Percentiles rank a stretch among this genome's conserved stretches.
These are phyloP conservation scores for Scopulariopsis brevicaulis DNA, from an alignment of 2,329 filamentous ascomycete species.

Conservation along the genomic window DNA sequence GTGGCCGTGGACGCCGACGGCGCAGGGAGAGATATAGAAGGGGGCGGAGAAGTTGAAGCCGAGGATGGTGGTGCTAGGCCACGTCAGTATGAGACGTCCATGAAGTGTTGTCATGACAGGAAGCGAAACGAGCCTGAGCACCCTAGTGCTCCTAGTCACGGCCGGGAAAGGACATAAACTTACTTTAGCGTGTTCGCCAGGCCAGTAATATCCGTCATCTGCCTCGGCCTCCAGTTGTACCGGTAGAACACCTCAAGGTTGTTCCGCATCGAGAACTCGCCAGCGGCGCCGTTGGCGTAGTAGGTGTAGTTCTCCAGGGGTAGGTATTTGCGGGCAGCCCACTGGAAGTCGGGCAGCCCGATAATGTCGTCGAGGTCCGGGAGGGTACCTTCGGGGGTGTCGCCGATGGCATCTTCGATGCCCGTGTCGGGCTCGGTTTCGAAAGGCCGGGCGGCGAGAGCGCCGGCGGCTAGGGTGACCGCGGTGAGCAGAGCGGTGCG, in stretches of 20 bases:
- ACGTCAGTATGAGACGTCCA: slow-evolving; percentile 3
- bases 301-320: slow-evolving; percentile 38
- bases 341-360: slow-evolving; percentile 42
- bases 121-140: too few species aligned
- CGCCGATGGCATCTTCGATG: slow-evolving; percentile 23
- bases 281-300: slow-evolving; percentile 42
- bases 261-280: slow-evolving; percentile 44
- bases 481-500: slow-evolving; percentile 10
- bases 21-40: slow-evolving; percentile 42
- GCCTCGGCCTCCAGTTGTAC: slow-evolving; percentile 33
- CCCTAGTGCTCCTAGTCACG: too few species aligned
- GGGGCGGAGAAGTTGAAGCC: slow-evolving; percentile 41
- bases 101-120: not conserved
- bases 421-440: slow-evolving; percentile 34
- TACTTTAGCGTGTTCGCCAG: slow-evolving; percentile 24
- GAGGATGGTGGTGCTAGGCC: slow-evolving; percentile 31
- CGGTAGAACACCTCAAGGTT: slow-evolving; percentile 42
- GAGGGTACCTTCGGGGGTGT: slow-evolving; percentile 13
- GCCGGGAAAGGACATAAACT: slow-evolving; percentile 8
- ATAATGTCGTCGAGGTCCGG: slow-evolving; percentile 26
- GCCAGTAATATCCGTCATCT: slow-evolving; percentile 36
- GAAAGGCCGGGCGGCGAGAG: slow-evolving; percentile 28
- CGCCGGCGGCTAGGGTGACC: slow-evolving; percentile 18
- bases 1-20: slow-evolving; percentile 31
- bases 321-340: slow-evolving; percentile 35